Evolutionary conservation across 805 yeast species (phyloP), one percentile per base, ranked within the genome.

Genomic region (Debaryomyces tyrocola): DNA sequence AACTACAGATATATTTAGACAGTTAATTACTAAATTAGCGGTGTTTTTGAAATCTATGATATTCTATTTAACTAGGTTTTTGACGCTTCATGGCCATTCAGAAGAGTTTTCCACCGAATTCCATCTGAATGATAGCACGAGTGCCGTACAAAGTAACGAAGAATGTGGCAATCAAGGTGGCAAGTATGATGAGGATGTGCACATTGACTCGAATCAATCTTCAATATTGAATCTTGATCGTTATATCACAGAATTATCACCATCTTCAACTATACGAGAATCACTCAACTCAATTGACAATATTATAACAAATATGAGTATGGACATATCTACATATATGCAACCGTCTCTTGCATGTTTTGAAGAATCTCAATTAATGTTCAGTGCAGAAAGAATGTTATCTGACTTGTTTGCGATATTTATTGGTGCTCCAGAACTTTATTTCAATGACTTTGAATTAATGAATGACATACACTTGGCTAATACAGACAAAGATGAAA

Each of bases 351-450:
- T 39, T 24, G 18, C 12, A 14, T n/a, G 17, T 27, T 29, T 39
- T 27, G 15, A 24, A 15, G 20, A 39, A 28, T 31, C 35, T 10
- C 45, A 43, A 27, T 27, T 48, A 15, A 43, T 48, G 10, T 27
- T 28, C 14, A 46, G 53, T 28, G 47, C 64, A 2, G 70, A 70
- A 50, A 67, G 63, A 44, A 51, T 68, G 28, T 48, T 72, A 17
- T 48, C 68, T 3, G 70, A 68, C 38, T 51, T 68, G 10, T 64
- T 71, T 46, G 47, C 56, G 7, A 58, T 70, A 3, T 72, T 70
- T 49, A 53, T 55, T 4, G 63, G 64, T 0, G 62, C 62, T 1
- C 74, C 77, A 1, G 62, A 59, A 15, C 52, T 62, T 20, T 72
- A 65, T 48, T 67, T 67, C 46, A 63, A 62, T 40, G 71, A 67